Conservation (phyloP, 2,329 filamentous ascomycete genomes). For the Botrytis elliptica region DNA sequence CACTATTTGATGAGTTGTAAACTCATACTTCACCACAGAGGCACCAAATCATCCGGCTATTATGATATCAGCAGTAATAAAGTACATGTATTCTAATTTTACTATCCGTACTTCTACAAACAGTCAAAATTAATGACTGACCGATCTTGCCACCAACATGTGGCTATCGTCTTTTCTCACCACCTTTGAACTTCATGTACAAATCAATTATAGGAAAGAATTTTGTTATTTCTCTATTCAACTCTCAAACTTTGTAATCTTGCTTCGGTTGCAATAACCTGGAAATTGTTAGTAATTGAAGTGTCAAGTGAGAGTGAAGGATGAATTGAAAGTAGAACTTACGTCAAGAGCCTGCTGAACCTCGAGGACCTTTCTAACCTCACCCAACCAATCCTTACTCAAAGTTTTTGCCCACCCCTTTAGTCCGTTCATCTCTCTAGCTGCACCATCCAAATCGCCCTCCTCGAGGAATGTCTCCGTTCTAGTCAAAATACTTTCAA, state of each 20-base stretch:
- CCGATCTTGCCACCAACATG: slow-evolving; percentile 1
- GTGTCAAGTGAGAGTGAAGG: not conserved
- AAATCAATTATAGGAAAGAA: slow-evolving; percentile 27
- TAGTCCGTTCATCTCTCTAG: slow-evolving; percentile 90
- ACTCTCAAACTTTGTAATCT: slow-evolving; percentile 83
- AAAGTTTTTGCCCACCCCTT: slow-evolving; percentile 94
- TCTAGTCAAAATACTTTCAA: slow-evolving; percentile 87
- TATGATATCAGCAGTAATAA: not conserved
- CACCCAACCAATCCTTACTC: slow-evolving; percentile 88
- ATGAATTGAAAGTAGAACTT: slow-evolving; percentile 45
- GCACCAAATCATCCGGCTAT: not conserved
- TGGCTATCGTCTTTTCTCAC: not conserved
- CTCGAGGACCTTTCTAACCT: slow-evolving; percentile 89
- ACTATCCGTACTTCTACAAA: slow-evolving; percentile 17
- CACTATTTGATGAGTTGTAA: not conserved
- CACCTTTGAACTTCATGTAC: slow-evolving; percentile 25
- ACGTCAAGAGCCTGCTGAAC: slow-evolving; percentile 96
- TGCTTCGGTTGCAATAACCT: slow-evolving; percentile 89
- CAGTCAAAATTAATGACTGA: slow-evolving; percentile 5
- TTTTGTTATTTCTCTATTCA: slow-evolving; percentile 52
- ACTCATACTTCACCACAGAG: not conserved
- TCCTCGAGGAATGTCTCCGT: slow-evolving; percentile 91
- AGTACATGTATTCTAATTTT: slow-evolving; percentile 18
- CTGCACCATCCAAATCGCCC: slow-evolving; percentile 85
- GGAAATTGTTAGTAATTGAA: slow-evolving; percentile 27